Evolutionary conservation across 164 flowering plant genomes (phyloP), one percentile per base, ranked within the genome.

Genomic region (Brasenia schreberi): DNA sequence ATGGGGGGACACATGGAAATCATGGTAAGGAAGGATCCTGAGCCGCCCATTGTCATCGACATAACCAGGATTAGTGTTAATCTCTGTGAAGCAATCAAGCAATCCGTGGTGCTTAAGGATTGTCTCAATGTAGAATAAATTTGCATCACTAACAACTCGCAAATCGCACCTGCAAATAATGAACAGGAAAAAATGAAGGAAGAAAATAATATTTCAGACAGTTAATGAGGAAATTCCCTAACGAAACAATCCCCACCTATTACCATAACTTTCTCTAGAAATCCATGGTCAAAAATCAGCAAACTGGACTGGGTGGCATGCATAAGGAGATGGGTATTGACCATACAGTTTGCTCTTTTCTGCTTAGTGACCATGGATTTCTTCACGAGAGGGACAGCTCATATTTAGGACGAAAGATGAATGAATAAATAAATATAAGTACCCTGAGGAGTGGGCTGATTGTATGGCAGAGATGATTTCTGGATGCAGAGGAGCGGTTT

Each of bases 91-190:
- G 74, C 80, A 90, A 18, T 72, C 77, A 53, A 77, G 73, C 59
- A 92, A 18, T 11, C 85, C 95, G 78, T 85, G 81, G 64, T 85
- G 82, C 44, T 83, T 77, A 82, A 92, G 70, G 61, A 92, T 85
- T 39, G 85, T 86, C 77, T 85, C 88, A 45, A 92, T 88, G 76
- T 75, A 92, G 67, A 86, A 87, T 67, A 69, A 66, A 65, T 89
- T 89, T n/a, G 96, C 90, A 75, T 92, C 96, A 44, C 97, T 92
- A 18, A 79, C 68, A 18, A 89, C 82, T 77, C 78, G 85, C 74
- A 89, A 75, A 39, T 92, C 94, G 77, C 93, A 91, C 67, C 97
- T 91, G 79, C 18, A 65, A 71, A 7, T 14, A 27, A 62, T 58
- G 59, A 27, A 60, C 45, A 60, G 39, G 39, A 33, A 33, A 33